phyloP scores from a whole-genome alignment of 2,329 filamentous ascomycete genomes.

The Phialocephala sp. region DNA sequence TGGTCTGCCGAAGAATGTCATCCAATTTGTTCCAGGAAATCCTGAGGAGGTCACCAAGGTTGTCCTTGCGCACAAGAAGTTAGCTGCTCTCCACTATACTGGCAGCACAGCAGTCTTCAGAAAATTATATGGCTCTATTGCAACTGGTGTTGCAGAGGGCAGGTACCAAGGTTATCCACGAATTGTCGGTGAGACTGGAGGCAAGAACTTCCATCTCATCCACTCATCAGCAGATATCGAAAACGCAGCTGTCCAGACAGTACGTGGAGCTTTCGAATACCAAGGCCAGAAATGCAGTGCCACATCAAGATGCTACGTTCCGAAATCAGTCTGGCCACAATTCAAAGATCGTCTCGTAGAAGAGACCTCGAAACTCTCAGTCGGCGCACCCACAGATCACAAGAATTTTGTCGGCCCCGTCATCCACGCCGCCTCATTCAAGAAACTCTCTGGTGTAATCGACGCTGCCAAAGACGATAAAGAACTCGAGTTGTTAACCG shows the following conservation, averaged over 20 bases:
- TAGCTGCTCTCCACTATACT: constrained; percentile 93
- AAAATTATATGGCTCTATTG: constrained; percentile 85
- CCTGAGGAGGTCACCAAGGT: constrained; percentile 82
- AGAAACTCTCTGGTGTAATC: constrained; percentile 78
- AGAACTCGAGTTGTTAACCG: constrained; percentile 74
- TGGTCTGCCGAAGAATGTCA: constrained; percentile 85
- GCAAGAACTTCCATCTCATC: constrained; percentile 91
- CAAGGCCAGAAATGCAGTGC: constrained; percentile 93
- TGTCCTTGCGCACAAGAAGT: constrained; percentile 77
- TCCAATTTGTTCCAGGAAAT: constrained; percentile 92
- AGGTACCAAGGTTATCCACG: constrained; percentile 86
- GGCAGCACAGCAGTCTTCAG: constrained; percentile 93
- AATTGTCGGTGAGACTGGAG: constrained; percentile 88
- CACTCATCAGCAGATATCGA: constrained; percentile 78
- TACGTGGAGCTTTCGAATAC: constrained; percentile 88
- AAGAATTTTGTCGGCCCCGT: constrained; percentile 86
- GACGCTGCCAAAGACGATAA: constrained; percentile 79
- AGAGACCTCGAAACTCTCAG: constrained; percentile 73
- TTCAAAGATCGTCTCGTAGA: constrained; percentile 70
- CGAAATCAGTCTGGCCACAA: constrained; percentile 74
- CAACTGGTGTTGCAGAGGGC: constrained; percentile 78
- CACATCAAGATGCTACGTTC: constrained; percentile 79
- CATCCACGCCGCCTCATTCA: constrained; percentile 81
- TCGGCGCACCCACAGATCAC: constrained; percentile 71
- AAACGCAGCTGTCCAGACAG: constrained; percentile 81